Percentiles rank a stretch among this genome's conserved stretches.
Conservation (phyloP, 768 basidiomycete genomes). For the Tulasnella sp. region DNA sequence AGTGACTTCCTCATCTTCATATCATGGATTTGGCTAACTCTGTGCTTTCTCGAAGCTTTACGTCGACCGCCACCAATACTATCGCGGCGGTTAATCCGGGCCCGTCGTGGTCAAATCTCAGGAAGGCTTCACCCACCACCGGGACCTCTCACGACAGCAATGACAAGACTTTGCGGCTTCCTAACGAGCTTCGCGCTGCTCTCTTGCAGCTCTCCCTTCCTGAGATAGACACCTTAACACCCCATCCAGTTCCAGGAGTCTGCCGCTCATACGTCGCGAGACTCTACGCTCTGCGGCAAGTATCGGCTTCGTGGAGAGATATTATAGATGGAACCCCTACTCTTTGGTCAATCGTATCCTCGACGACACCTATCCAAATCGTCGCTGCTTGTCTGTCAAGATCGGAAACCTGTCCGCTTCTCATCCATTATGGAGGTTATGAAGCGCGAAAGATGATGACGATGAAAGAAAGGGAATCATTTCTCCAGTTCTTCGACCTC, state of each 20-base stretch:
- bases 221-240: neutral
- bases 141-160: neutral
- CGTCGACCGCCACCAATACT: neutral
- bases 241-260: neutral
- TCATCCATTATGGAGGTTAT: neutral
- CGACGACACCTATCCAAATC: neutral
- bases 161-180: neutral
- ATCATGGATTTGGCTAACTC: neutral
- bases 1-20: neutral
- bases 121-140: neutral
- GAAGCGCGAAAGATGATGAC: too few species aligned
- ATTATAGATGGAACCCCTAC: neutral
- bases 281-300: neutral
- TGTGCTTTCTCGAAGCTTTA: neutral
- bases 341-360: neutral
- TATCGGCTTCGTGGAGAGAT: neutral
- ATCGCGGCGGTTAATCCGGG: neutral
- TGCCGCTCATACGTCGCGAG: neutral
- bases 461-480: neutral
- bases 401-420: neutral
- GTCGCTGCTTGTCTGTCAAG: neutral
- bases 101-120: neutral
- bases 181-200: neutral
- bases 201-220: neutral
- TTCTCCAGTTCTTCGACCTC: neutral